A percentile compares a stretch with the other conserved stretches of the same genome.
These are phyloP conservation scores for Aureobasidium sp. DNA, from an alignment of 2,329 filamentous ascomycete genomes.

Conservation along the genomic window DNA sequence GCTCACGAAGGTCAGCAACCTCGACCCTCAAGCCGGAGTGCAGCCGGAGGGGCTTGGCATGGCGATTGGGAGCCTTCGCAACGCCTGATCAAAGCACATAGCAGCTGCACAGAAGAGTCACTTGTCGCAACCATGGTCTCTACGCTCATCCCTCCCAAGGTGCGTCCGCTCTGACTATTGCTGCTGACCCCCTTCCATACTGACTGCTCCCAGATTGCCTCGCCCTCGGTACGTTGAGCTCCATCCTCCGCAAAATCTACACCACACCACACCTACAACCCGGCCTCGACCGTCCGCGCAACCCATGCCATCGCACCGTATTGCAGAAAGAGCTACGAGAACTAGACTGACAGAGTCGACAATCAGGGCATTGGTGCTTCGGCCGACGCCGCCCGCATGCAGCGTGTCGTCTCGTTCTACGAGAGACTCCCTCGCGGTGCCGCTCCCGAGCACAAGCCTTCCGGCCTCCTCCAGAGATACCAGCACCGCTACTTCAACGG, in stretches of 20 bases:
- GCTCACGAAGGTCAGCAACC: constrained; percentile 10
- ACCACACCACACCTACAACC: not conserved
- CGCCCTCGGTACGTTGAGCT: constrained; percentile 62
- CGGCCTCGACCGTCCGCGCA: not conserved
- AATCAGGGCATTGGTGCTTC: constrained; percentile 83
- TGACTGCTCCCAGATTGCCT: constrained; percentile 56
- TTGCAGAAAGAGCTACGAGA: not conserved
- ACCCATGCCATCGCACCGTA: not conserved
- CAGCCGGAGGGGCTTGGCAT: constrained; percentile 6
- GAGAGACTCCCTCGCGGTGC: constrained; percentile 91
- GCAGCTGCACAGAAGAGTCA: not conserved
- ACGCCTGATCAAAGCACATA: not conserved
- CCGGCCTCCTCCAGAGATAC: constrained; percentile 80
- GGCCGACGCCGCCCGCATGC: constrained; percentile 94
- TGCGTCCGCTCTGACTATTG: constrained; percentile 36
- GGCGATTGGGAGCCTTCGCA: constrained; percentile 1
- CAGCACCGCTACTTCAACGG: constrained; percentile 73
- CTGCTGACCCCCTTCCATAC: constrained; percentile 12
- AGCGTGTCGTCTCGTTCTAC: constrained; percentile 97
- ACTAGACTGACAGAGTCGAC: constrained; percentile 18
- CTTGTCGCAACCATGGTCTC: constrained; percentile 43
- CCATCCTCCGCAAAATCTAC: constrained; percentile 14
- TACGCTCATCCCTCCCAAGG: constrained; percentile 98
- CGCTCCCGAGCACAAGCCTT: constrained; percentile 73
- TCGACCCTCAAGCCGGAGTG: not conserved